phyloP scores from a whole-genome alignment of 2,329 filamentous ascomycete species.

The Samsoniella hepiali region DNA sequence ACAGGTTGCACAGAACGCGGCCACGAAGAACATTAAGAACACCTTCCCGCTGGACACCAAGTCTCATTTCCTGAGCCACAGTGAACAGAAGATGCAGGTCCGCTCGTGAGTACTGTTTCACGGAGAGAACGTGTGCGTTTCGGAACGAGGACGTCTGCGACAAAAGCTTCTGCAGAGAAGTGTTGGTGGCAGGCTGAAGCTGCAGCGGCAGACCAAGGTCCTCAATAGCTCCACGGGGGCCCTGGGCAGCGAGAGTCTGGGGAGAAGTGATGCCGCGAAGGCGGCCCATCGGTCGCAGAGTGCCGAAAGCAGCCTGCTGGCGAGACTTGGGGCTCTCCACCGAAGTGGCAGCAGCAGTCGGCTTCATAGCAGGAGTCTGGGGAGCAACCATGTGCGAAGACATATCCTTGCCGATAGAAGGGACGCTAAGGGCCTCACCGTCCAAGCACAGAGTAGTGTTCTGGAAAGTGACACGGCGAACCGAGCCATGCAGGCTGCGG shows the following conservation, averaged over 20 bases:
- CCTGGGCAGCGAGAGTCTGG: constrained; percentile 25
- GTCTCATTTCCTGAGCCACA: constrained; percentile 94
- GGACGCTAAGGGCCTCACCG: constrained; percentile 54
- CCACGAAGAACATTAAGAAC: constrained; percentile 84
- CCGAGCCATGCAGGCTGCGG: constrained; percentile 63
- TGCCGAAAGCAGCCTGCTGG: constrained; percentile 31
- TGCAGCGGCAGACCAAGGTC: constrained; percentile 47
- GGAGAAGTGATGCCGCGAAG: constrained; percentile 30
- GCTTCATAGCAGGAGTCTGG: constrained; percentile 58
- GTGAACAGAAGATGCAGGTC: constrained; percentile 94
- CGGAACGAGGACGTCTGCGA: constrained; percentile 78
- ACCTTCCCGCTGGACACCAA: constrained; percentile 89
- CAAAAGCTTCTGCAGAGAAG: constrained; percentile 69
- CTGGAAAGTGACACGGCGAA: constrained; percentile 74
- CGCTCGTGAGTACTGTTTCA: constrained; percentile 81
- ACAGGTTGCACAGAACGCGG: constrained; percentile 84
- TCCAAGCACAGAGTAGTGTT: constrained; percentile 73
- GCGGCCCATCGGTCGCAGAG: constrained; percentile 30
- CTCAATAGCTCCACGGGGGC: constrained; percentile 33
- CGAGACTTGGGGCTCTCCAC: constrained; percentile 36
- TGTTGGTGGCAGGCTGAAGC: constrained; percentile 49
- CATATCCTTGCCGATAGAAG: constrained; percentile 68
- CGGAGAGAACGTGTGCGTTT: constrained; percentile 83
- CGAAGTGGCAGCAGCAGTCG: constrained; percentile 38
- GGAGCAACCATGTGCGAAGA: constrained; percentile 60